phyloP scores from a whole-genome alignment of 768 basidiomycete species.

The Suillus brevipes region DNA sequence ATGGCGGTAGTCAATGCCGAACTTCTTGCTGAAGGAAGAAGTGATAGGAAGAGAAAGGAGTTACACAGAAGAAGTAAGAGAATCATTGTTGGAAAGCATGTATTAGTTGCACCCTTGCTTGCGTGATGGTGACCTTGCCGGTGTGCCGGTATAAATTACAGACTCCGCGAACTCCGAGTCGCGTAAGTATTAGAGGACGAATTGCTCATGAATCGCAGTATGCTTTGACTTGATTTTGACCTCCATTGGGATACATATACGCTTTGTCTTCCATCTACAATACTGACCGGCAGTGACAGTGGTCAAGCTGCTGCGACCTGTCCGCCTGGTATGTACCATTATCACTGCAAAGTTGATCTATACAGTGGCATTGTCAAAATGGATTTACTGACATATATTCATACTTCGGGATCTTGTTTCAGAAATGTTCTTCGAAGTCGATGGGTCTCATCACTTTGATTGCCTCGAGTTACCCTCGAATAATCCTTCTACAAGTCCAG shows the following conservation, averaged over 20 bases:
- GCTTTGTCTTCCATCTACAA: neutral
- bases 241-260: neutral
- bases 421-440: neutral
- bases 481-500: neutral
- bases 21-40: slow-evolving; percentile 41
- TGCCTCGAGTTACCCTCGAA: neutral
- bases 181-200: neutral
- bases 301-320: neutral
- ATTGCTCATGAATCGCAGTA: neutral
- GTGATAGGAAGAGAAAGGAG: slow-evolving; percentile 29
- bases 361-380: neutral
- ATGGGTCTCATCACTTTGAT: neutral
- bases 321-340: neutral
- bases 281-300: neutral
- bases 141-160: slow-evolving; percentile 11
- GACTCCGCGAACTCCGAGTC: slow-evolving; percentile 6
- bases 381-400: neutral
- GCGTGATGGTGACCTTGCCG: slow-evolving; percentile 15
- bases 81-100: slow-evolving; percentile 18
- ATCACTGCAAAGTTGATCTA: neutral
- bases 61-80: slow-evolving; percentile 21
- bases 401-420: neutral
- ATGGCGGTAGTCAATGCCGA: slow-evolving; percentile 81
- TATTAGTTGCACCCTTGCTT: neutral
- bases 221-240: neutral